phyloP scores from a whole-genome alignment of 2,329 filamentous ascomycete genomes.

The Magnaporthiopsis poae region DNA sequence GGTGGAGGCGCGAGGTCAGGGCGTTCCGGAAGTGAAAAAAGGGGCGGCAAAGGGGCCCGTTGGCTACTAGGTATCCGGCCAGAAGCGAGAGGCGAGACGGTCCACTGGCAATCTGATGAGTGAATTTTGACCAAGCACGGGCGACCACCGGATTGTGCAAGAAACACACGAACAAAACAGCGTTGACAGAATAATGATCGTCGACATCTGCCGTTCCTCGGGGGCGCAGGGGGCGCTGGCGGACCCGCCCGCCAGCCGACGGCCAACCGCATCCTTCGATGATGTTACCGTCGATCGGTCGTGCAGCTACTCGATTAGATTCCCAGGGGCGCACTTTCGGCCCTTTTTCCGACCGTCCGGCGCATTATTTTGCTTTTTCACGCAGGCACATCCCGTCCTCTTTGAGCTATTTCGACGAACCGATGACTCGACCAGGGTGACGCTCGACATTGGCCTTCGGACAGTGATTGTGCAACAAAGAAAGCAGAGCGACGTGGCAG shows the following conservation, averaged over 20 bases:
- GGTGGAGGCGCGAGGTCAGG: slow-evolving; percentile 63
- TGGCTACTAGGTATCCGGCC: not conserved
- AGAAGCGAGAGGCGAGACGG: not conserved
- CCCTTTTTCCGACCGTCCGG: not conserved
- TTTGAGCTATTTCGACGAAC: not conserved
- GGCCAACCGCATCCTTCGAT: not conserved
- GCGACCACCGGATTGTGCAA: not conserved
- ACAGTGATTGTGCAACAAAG: not conserved
- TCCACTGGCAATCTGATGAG: not conserved
- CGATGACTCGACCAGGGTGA: not conserved
- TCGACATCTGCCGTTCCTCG: not conserved
- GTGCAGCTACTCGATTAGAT: not conserved
- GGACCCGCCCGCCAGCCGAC: not conserved
- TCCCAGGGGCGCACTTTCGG: not conserved
- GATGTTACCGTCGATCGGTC: not conserved
- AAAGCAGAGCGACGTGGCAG: not conserved
- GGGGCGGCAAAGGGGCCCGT: not conserved
- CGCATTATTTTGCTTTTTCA: not conserved
- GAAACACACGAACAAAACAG: not conserved
- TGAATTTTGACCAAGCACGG: not conserved
- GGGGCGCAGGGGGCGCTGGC: not conserved
- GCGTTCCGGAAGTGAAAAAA: slow-evolving; percentile 44
- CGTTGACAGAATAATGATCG: not conserved
- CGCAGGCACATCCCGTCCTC: not conserved
- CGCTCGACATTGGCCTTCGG: not conserved